Base-by-base conservation (phyloP, 2,329 filamentous ascomycete species). In the Alternaria ethzedia region DNA sequence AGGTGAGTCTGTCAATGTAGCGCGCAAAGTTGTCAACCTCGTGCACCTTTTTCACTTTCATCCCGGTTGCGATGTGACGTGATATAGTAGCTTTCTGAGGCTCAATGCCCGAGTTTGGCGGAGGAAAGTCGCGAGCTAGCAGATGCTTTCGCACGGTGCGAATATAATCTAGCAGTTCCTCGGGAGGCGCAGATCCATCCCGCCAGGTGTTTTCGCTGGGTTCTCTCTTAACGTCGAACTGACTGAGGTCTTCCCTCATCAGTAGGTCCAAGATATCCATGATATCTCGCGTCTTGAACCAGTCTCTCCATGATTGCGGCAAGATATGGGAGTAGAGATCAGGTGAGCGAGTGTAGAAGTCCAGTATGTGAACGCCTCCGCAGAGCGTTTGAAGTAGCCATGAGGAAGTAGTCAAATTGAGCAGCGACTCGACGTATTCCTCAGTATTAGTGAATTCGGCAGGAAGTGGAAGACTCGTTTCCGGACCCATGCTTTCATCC, bases 41-140 rank as follows among this genome's bases (percentile, higher is more conserved):
- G 75, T 99, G 96, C 1, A 93, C 86, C 81, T 99, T 99, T 79
- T 99, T 99, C 17, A 91, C 88, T 66, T 93, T 97, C 96, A 99
- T 99, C 5, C 96, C 96, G 13, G 97, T 87, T 0, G 92, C 88
- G 15, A 97, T 87, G 70, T 90, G 87, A 52, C 88, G 86, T 3
- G 93, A 89, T 21, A 97, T 78, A 69, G 85, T 84, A 6, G 87
- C 84, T 59, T 87, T 81, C 59, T 84, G 83, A 9, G 69, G 61
- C 50, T 66, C 57, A 17, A 67, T 32, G 10, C 49, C 63, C 15
- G 73, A 74, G 21, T 70, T 70, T 45, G 70, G 66, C 7, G 73
- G 69, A 46, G 74, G 73, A 59, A 92, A 91, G 3, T 88, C 83
- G 32, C 94, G 85, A 8, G 82, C 81, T 25, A 98, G 82, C 12